Evolutionary conservation across 805 yeast species (phyloP), one percentile per base, ranked within the genome.

Genomic region (Zygosaccharomyces siamensis): DNA sequence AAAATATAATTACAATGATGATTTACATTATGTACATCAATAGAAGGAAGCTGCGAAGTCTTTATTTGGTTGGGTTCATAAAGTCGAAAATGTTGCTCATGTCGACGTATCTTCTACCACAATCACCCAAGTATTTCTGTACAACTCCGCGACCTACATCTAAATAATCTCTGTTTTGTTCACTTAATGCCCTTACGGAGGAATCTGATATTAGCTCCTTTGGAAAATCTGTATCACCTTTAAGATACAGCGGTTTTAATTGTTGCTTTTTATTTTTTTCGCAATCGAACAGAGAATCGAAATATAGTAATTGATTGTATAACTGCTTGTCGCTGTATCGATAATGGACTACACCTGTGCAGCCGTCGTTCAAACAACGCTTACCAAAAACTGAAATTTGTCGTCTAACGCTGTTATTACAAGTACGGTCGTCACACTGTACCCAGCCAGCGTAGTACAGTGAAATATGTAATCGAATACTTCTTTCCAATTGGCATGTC

Each of bases 301-400:
- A 79, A 61, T 88, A 92, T 39, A 86, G 73, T 55, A 93, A 71
- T 68, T 93, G 98, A 60, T 87, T 87, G 72, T 90, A 92, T 35
- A 93, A 73, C 45, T 81, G 84, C 62, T 84, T 84, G 64, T 88
- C 96, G 23, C 81, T 73, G 64, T 86, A 93, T 49, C 75, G 76
- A 66, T 81, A 86, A 50, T 79, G 73, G 89, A 89, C 84, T 8
- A 84, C 79, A 33, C 98, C 97, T 59, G 86, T 84, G 50, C 81
- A 77, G 35, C 72, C 59, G 75, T 76, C 49, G 66, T 66, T 37
- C 50, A 89, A 74, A 66, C 98, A 89, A 56, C 92, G 77, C 57
- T 83, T 80, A 46, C 98, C 98, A 61, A 87, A 89, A 3, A 90
- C 97, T 18, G 90, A 81, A 21, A 93, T 77, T 62, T 90, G 96